phyloP scores from a whole-genome alignment of 495 filamentous ascomycete genomes.

The Talaromyces proteolyticus region DNA sequence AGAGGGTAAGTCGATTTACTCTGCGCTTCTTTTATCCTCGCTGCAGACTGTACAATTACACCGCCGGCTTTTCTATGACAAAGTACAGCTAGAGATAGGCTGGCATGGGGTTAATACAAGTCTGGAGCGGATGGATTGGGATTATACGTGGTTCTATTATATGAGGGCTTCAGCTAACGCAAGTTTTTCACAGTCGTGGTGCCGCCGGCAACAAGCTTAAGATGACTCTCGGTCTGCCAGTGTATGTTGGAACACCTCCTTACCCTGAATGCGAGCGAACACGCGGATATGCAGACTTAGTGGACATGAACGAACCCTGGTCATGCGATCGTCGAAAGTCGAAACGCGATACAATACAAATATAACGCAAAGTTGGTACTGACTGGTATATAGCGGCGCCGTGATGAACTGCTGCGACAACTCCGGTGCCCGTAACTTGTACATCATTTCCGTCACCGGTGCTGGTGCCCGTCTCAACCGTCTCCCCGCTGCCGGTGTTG shows the following conservation, averaged over 20 bases:
- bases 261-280: not conserved
- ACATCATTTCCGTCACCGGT: constrained; percentile 99
- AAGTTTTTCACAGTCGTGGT: constrained; percentile 53
- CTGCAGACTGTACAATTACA: too few species aligned
- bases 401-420: constrained; percentile 98
- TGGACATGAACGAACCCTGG: too few species aligned
- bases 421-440: constrained; percentile 96
- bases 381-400: constrained; percentile 61
- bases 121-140: too few species aligned
- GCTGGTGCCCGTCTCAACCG: constrained; percentile 97
- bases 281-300: too few species aligned
- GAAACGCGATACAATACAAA: too few species aligned
- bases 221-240: constrained; percentile 99
- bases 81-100: too few species aligned
- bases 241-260: constrained; percentile 62
- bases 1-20: constrained; percentile 47
- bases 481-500: constrained; percentile 94
- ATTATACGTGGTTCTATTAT: too few species aligned
- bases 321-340: too few species aligned
- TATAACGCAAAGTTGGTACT: not conserved
- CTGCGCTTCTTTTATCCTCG: too few species aligned
- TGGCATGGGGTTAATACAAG: too few species aligned
- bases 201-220: constrained; percentile 99
- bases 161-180: too few species aligned
- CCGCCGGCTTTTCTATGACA: too few species aligned